Evolutionary conservation across 192 early-diverging fungal species (phyloP).

Genomic region (Umbelopsis isabellina): DNA sequence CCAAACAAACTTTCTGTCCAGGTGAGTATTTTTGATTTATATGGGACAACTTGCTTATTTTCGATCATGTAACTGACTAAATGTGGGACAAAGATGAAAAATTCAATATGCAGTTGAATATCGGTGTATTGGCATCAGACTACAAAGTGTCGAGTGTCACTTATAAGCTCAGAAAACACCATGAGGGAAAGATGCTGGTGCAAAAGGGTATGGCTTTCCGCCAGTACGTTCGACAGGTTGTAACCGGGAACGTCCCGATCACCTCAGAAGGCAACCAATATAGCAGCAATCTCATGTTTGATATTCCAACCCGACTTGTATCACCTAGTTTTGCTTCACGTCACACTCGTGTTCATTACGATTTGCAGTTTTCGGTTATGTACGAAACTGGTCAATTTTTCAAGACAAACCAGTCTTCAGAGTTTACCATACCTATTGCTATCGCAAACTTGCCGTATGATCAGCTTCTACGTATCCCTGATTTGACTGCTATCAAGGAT

Average conservation of each 20-base stretch:
- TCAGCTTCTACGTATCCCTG: constrained; percentile 36
- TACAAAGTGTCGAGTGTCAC: constrained; percentile 25
- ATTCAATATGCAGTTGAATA: constrained; percentile 36
- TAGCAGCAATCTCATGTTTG: constrained; percentile 22
- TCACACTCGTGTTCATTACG: constrained; percentile 49
- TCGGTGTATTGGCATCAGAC: constrained; percentile 26
- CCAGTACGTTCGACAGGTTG: constrained; percentile 39
- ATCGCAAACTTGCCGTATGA: constrained; percentile 44
- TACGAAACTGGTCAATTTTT: constrained; percentile 40
- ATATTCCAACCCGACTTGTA: constrained; percentile 45
- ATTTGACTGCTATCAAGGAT: constrained; percentile 28
- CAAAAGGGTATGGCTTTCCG: constrained; percentile 44
- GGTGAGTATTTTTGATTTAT: constrained; percentile 23
- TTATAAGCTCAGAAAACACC: constrained; percentile 50
- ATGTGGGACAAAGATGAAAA: constrained; percentile 24
- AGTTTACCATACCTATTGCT: constrained; percentile 44
- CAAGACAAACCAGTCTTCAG: constrained; percentile 33
- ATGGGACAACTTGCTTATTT: not conserved
- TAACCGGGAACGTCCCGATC: constrained; percentile 21
- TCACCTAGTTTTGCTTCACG: constrained; percentile 44
- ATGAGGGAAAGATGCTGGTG: constrained; percentile 47
- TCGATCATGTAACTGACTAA: not conserved
- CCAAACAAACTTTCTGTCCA: constrained; percentile 40
- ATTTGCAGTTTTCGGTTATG: constrained; percentile 35
- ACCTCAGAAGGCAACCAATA: constrained; percentile 16